These are phyloP conservation scores for Diutina mesorugosa DNA, from an alignment of 1,139 yeast genomes.

Conservation along the genomic window DNA sequence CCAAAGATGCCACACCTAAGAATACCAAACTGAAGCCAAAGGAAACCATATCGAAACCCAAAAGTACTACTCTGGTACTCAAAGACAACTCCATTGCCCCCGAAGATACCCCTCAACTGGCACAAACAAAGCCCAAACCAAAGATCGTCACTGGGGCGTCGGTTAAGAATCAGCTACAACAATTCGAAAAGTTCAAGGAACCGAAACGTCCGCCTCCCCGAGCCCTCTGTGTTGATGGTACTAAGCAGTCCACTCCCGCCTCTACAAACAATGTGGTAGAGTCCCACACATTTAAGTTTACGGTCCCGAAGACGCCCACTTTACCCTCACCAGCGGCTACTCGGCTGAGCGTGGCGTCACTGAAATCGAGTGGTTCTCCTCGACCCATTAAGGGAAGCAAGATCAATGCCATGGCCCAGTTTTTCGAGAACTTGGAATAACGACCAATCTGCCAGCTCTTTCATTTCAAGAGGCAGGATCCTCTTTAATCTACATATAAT, in stretches of 20 bases:
- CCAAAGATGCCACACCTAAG: too few relatives aligned
- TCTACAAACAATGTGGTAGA: not conserved
- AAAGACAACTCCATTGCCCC: not conserved
- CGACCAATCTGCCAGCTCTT: not conserved
- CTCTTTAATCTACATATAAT: not conserved
- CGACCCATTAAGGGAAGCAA: not conserved
- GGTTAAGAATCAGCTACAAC: not conserved
- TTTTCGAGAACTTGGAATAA: not conserved
- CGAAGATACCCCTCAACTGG: not conserved
- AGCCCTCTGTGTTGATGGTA: not conserved
- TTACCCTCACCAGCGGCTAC: not conserved
- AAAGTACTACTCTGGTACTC: too few relatives aligned
- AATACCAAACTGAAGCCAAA: too few relatives aligned
- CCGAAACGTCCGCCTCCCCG: not conserved
- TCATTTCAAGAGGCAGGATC: not conserved
- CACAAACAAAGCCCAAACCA: not conserved
- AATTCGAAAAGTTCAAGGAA: not conserved
- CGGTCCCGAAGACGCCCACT: not conserved
- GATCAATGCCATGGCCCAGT: not conserved
- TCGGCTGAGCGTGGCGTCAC: not conserved
- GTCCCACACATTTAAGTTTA: not conserved
- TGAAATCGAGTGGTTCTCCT: not conserved
- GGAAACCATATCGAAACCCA: too few relatives aligned
- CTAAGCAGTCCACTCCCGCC: not conserved
- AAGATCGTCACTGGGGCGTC: not conserved